Conservation (phyloP, 1,284 basidiomycete species). For the Inonotus hispidus region DNA sequence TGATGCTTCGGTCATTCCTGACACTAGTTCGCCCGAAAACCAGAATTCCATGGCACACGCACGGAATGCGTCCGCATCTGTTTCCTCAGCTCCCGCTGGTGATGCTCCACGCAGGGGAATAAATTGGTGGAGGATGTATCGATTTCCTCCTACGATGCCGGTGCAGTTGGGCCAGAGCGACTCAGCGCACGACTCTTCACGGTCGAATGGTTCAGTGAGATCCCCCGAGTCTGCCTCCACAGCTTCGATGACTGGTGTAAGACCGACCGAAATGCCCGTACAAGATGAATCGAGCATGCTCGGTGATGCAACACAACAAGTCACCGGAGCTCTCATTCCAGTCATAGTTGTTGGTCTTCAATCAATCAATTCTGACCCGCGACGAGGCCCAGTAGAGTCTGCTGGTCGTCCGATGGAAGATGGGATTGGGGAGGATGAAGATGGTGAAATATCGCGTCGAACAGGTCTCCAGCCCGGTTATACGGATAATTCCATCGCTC, state of each 20-base stretch:
- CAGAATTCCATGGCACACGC: not conserved
- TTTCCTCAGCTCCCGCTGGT: not conserved
- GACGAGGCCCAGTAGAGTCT: not conserved
- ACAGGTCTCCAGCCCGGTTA: not conserved
- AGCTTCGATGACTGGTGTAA: not conserved
- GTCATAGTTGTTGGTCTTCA: constrained; percentile 79
- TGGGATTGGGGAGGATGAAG: not conserved
- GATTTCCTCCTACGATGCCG: constrained; percentile 62
- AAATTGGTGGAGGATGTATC: constrained; percentile 77
- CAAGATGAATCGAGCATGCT: constrained; percentile 7
- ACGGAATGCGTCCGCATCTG: not conserved
- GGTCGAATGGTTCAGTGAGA: constrained; percentile 13
- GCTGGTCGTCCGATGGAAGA: not conserved
- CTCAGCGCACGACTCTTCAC: not conserved
- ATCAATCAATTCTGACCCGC: constrained; percentile 37
- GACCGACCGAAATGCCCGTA: constrained; percentile 6
- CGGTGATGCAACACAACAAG: constrained; percentile 19
- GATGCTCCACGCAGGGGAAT: constrained; percentile 41
- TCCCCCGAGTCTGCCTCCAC: not conserved
- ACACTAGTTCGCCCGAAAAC: not conserved
- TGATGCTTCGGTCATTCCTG: not conserved
- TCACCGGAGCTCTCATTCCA: constrained; percentile 54
- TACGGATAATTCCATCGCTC: not conserved
- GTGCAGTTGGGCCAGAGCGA: constrained; percentile 22
- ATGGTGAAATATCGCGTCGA: not conserved